Evolutionary conservation across 352 stramenopile species (phyloP).

Genomic region (Hyaloperonospora brassicae): DNA sequence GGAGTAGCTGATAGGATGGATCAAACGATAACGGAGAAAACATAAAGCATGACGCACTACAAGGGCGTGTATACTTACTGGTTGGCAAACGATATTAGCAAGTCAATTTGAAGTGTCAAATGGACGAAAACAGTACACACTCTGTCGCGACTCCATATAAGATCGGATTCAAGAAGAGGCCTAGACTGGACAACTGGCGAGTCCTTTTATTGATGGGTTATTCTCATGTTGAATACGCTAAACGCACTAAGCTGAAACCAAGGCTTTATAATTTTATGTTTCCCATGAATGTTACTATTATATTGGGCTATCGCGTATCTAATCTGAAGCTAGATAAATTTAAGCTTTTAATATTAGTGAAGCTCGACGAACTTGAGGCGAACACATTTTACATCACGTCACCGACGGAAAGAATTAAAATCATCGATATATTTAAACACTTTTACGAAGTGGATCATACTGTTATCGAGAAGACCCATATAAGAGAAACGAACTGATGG

Average conservation of each 20-base stretch:
- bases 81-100: constrained; percentile 28
- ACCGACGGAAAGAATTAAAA: background rate
- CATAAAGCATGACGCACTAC: constrained; percentile 15
- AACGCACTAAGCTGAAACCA: background rate
- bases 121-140: too few relatives aligned
- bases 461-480: background rate
- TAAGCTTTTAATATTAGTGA: constrained; percentile 9
- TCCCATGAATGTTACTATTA: background rate
- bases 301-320: constrained; percentile 10
- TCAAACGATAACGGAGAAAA: constrained; percentile 19
- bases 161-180: constrained; percentile 12
- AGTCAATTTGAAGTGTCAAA: constrained; percentile 2
- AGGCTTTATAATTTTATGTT: background rate
- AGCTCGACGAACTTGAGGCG: constrained; percentile 12
- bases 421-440: background rate
- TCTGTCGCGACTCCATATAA: constrained; percentile 15
- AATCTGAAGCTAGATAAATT: constrained; percentile 11
- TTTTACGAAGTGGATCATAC: background rate
- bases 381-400: constrained; percentile 10
- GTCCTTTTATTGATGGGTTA: constrained; percentile 26
- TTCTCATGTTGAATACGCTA: constrained; percentile 15
- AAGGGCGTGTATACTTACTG: constrained; percentile 17
- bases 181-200: constrained; percentile 12
- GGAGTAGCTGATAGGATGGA: constrained; percentile 19
- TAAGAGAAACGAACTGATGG: background rate